Conservation (phyloP, 257 asterid genomes). For the Primulina tabacum region DNA sequence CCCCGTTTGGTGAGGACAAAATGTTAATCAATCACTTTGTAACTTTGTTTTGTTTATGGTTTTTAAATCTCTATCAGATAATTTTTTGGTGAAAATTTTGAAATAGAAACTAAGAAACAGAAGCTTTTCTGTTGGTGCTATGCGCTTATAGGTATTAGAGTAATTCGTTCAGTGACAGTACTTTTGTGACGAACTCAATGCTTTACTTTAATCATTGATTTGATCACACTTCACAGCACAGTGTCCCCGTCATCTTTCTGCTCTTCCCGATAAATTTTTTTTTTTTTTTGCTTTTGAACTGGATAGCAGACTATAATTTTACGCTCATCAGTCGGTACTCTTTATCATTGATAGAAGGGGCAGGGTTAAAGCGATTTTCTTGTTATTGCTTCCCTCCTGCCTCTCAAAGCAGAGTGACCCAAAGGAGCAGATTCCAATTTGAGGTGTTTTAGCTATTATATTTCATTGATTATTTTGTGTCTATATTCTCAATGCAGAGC, state of each 20-base stretch:
- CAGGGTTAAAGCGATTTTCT: not conserved
- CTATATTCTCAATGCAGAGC: slow-evolving; percentile 56
- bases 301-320: not conserved
- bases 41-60: not conserved
- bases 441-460: not conserved
- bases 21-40: not conserved
- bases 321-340: not conserved
- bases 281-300: not conserved
- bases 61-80: not conserved
- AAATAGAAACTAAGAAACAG: too few relatives aligned
- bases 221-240: not conserved
- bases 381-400: not conserved
- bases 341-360: not conserved
- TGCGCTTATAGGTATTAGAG: not conserved
- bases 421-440: not conserved
- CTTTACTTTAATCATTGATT: too few relatives aligned
- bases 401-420: not conserved
- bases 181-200: not conserved
- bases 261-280: too few relatives aligned
- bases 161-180: not conserved
- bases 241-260: not conserved
- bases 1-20: not conserved
- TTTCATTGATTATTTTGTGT: slow-evolving; percentile 18
- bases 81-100: not conserved
- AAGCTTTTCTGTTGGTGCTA: not conserved